Evolutionary conservation across 805 yeast species (phyloP), one percentile per base, ranked within the genome.

Genomic region (Cyberlindnera subsufficiens): DNA sequence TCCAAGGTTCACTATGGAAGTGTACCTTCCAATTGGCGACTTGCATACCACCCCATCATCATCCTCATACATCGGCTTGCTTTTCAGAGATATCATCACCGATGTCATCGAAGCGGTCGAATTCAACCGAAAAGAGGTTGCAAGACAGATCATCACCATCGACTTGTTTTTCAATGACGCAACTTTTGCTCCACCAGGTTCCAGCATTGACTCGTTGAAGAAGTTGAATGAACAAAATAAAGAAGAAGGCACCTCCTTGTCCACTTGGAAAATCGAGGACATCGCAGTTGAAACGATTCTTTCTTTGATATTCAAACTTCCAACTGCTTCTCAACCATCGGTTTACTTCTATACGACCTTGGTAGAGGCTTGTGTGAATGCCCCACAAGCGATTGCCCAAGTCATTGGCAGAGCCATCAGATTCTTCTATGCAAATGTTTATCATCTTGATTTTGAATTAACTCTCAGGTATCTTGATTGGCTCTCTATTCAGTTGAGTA

Each of bases 251-350:
- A 57, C 56, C 10, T 40, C 47, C 29, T 13, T 19, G 53, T 77
- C 95, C 1, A 88, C 96, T 0, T 88, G 86, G 85, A 93, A 93
- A 60, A 76, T 89, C 45, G 99, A 93, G 63, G 96, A 90, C 59
- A 71, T 90, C 33, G 86, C 91, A 0, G 75, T 90, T 30, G 97
- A 93, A 59, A 78, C 86, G 35, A 78, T 90, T 34, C 69, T 91
- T 47, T 77, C 87, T 20, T 75, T 86, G 65, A 75, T 90, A 52
- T 84, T 87, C 66, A 78, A 78, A 45, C 69, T 91, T 40, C 96
- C 96, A 4, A 54, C 64, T 2, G 68, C 86, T 1, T 71, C 81
- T 25, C 80, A 82, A 46, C 80, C 81, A 17, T 75, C 69, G 11
- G 83, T 89, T 25, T 93, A 89, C 62, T 93, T 84, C 64, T 86